These are phyloP conservation scores for Leccinum boreale DNA, from an alignment of 768 basidiomycete genomes.

Conservation along the genomic window DNA sequence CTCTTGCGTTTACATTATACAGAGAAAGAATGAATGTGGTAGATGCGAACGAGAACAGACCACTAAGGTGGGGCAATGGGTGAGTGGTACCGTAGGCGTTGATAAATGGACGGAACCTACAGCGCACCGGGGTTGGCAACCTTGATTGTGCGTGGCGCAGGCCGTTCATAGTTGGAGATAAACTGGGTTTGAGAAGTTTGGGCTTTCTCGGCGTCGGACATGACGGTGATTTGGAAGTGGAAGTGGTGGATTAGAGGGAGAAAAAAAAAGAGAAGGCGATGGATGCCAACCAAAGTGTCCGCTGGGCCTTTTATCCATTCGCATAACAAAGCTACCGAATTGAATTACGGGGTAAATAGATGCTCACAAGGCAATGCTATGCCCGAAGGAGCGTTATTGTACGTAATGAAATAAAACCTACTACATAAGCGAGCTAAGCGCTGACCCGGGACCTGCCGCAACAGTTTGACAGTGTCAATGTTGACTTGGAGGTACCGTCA, in stretches of 20 bases:
- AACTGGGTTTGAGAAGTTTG: conserved; percentile 17
- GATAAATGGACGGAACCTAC: conserved; percentile 15
- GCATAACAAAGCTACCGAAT: conserved; percentile 15
- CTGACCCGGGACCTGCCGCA: not conserved
- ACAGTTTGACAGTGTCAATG: too few species aligned
- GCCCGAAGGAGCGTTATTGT: not conserved
- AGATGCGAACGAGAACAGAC: conserved; percentile 79
- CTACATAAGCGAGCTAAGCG: not conserved
- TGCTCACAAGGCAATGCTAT: conserved; percentile 20
- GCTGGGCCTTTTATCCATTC: conserved; percentile 17
- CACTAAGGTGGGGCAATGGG: conserved; percentile 38
- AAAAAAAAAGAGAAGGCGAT: not conserved
- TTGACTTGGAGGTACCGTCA: not conserved
- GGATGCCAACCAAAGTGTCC: not conserved
- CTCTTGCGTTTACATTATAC: conserved; percentile 61
- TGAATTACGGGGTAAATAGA: conserved; percentile 12
- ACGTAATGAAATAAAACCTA: conserved; percentile 3
- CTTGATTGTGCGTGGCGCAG: conserved; percentile 29
- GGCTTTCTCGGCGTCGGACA: conserved; percentile 39
- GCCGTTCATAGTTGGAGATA: conserved; percentile 13
- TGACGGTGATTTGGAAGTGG: conserved; percentile 7
- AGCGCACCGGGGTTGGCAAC: conserved; percentile 56
- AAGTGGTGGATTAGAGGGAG: not conserved
- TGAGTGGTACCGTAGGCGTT: too few species aligned
- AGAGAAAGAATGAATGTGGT: conserved; percentile 79